Conservation (phyloP, 139 green algal genomes). For the Diplosphaera chodatii region DNA sequence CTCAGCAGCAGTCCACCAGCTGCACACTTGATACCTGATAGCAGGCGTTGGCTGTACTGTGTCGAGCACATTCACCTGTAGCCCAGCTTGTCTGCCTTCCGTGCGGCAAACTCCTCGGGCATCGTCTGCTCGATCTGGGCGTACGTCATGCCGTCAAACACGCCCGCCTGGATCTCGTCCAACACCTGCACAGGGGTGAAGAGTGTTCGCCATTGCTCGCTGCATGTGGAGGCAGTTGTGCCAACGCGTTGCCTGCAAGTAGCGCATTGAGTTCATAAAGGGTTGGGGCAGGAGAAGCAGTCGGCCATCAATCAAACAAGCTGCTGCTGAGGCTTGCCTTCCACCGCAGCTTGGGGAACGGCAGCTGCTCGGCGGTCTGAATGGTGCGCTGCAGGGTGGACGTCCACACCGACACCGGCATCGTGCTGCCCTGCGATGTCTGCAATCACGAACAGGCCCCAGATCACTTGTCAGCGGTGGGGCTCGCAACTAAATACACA, state of each 20-base stretch:
- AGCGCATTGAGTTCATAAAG: too few relatives aligned
- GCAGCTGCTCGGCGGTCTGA: conserved; percentile 75
- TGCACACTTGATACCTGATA: too few relatives aligned
- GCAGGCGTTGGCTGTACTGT: too few relatives aligned
- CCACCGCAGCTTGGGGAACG: conserved; percentile 84
- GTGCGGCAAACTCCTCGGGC: conserved; percentile 67
- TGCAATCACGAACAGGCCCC: conserved; percentile 18
- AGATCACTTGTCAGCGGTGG: too few relatives aligned
- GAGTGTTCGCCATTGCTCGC: too few relatives aligned
- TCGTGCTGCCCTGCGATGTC: conserved; percentile 28
- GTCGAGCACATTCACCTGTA: conserved; percentile 45
- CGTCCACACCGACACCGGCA: conserved; percentile 88
- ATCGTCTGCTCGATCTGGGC: conserved; percentile 62
- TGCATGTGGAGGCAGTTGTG: too few relatives aligned
- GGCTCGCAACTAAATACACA: too few relatives aligned
- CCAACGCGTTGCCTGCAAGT: too few relatives aligned
- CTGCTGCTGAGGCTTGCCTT: conserved; percentile 39
- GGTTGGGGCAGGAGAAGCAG: too few relatives aligned
- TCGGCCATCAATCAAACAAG: too few relatives aligned
- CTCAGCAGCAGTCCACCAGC: too few relatives aligned
- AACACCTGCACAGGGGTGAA: conserved; percentile 36
- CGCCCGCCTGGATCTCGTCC: conserved; percentile 80
- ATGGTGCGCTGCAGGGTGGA: conserved; percentile 90
- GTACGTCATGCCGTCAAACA: conserved; percentile 87
- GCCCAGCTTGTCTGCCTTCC: conserved; percentile 82